These are phyloP conservation scores for Cyclotella distinguenda DNA, from an alignment of 108 stramenopile genomes.

Conservation along the genomic window DNA sequence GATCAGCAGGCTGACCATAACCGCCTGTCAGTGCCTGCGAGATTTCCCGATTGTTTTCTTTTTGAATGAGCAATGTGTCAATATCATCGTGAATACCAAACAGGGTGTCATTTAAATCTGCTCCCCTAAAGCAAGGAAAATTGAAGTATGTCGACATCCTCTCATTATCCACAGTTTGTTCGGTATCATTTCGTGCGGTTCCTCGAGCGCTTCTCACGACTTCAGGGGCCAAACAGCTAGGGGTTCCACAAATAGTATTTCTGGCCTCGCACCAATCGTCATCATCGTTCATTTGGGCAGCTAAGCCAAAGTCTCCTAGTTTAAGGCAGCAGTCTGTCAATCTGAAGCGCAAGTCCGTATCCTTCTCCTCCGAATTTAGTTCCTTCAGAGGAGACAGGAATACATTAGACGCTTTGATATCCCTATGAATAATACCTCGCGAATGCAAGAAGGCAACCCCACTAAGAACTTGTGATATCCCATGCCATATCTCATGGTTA, in stretches of 20 bases:
- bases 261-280: constrained; percentile 26
- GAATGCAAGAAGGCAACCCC: constrained; percentile 27
- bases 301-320: constrained; percentile 35
- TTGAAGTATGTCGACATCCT: not conserved
- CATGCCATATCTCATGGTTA: constrained; percentile 14
- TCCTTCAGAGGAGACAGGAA: constrained; percentile 29
- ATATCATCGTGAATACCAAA: not conserved
- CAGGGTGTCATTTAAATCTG: not conserved
- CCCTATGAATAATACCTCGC: constrained; percentile 26
- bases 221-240: constrained; percentile 31
- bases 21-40: not conserved
- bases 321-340: constrained; percentile 20
- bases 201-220: constrained; percentile 1
- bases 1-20: constrained; percentile 19
- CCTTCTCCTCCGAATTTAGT: no score
- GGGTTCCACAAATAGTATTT: constrained; percentile 30
- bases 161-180: not conserved
- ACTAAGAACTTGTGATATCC: constrained; percentile 2
- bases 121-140: not conserved
- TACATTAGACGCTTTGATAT: constrained; percentile 30
- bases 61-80: not conserved
- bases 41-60: not conserved
- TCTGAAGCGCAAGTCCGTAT: no score
- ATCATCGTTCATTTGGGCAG: constrained; percentile 26
- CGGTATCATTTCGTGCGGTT: not conserved